Evolutionary conservation across 2,329 filamentous ascomycete genomes (phyloP).

Genomic region (Colletotrichum sp.): DNA sequence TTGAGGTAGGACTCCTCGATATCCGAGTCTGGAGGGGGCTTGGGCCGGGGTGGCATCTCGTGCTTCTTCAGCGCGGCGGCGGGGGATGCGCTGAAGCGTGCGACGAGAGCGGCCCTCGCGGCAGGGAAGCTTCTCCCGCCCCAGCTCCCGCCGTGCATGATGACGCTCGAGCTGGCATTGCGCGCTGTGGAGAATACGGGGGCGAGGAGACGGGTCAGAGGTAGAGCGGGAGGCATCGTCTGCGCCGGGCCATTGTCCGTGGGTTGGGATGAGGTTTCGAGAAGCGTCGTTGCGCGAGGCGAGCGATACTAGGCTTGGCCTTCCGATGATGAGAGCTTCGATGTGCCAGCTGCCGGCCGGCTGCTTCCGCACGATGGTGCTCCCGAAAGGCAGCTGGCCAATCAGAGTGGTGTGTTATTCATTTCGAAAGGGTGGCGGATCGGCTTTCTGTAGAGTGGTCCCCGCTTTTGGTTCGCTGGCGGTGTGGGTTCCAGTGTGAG

Average conservation of each 20-base stretch:
- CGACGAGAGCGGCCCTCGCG: background rate
- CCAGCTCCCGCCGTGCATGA: background rate
- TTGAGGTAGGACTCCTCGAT: slow-evolving; percentile 88
- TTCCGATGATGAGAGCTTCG: background rate
- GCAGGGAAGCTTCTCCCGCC: background rate
- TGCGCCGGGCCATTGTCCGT: slow-evolving; percentile 17
- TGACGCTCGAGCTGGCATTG: background rate
- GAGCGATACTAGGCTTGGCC: background rate
- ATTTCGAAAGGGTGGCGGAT: background rate
- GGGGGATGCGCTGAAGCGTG: slow-evolving; percentile 36
- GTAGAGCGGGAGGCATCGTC: slow-evolving; percentile 9
- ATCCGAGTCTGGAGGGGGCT: slow-evolving; percentile 75
- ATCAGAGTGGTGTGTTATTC: background rate
- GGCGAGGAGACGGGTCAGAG: background rate
- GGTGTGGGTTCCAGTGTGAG: background rate
- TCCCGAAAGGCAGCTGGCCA: background rate
- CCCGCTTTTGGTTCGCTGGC: slow-evolving; percentile 13
- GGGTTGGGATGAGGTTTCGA: slow-evolving; percentile 8
- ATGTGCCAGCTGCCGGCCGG: background rate
- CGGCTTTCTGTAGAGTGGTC: background rate
- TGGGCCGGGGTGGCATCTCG: slow-evolving; percentile 75
- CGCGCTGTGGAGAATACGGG: background rate
- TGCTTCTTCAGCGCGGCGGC: slow-evolving; percentile 47
- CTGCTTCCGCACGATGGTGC: background rate
- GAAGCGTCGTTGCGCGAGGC: background rate